Base-by-base conservation (phyloP, 345 rosid genomes). In the Pistacia atlantica region DNA sequence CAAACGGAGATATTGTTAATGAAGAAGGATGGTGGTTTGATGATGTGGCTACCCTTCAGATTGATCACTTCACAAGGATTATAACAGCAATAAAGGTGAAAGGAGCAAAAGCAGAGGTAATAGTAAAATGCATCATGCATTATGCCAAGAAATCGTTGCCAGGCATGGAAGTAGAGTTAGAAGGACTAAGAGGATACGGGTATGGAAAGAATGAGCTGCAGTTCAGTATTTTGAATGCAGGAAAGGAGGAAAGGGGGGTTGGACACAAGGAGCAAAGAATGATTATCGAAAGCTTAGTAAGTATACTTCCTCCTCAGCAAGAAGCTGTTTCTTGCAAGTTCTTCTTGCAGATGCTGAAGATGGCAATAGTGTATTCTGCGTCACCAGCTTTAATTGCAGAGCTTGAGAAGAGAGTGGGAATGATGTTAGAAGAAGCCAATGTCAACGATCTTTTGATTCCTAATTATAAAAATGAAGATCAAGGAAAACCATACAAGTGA, bases 361-460 rank as follows among this genome's bases (percentile, higher is more conserved):
- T 85, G 77, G 92, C 94, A 51, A 85, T 87, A 49, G 84, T 90
- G 66, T 89, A 87, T 54, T 87, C 93, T 38, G 95, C 84, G 75
- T 87, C 98, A 48, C 87, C 91, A 37, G 97, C 95, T 80, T 75
- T 91, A 56, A 83, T 90, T 74, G 84, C 93, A 69, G 95, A 95
- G 77, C 94, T 95, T 33, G 95, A 95, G 86, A 90, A 87, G 79
- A 86, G 91, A 69, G 88, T 83, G 0, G 93, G 97, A 20, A 74
- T 86, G 82, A 77, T 71, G 71, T 64, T 95, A 83, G 92, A 89
- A 75, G 91, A 87, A 60, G 95, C 93, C 65, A 86, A 67, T 65
- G 95, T 86, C 56, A 71, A 87, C 74, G 98, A 95, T 76, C 91
- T 93, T 73, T 16, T 95, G 85, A 91, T 95, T 80, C 98, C 97